Evolutionary conservation across 306 rosid species (phyloP), one percentile per base, ranked within the genome.

Genomic region (Inga laurina): DNA sequence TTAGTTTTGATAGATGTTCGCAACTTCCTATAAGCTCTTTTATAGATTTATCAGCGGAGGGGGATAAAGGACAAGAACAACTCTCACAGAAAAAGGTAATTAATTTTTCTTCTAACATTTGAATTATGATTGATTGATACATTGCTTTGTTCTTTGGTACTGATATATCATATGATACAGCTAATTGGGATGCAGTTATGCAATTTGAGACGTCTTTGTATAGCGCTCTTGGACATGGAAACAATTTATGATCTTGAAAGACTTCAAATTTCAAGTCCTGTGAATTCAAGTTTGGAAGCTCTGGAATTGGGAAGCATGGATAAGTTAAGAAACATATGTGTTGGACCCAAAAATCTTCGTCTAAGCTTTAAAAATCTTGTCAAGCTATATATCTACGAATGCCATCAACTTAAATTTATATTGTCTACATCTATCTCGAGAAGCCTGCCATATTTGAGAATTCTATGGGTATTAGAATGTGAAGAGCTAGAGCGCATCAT

Each of bases 311-410:
- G 0, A 13, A 14, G 46, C 48, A 18, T 77, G 37, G 46, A 52
- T 45, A 30, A 71, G 68, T 62, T 83, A 46, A 77, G 57, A 67
- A 24, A 64, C 45, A 62, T 83, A 48, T 78, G 86, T 78, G 35
- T 14, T 70, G 86, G 86, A 48, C 59, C 39, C 37, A 62, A 48
- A 43, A 64, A 24, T 56, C n/a, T 5, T 21, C 64, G 21, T 22
- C 22, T 62, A 10, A 83, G 75, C 75, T 79, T 83, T 67, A 61
- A 78, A 64, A 46, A 78, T 83, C 79, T 83, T 72, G 19, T 0
- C 8, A 18, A 24, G n/a, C 7, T 83, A 64, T 2, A 3, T 10
- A 72, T 83, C 24, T 1, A 0, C n/a, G 19, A 13, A 12, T 83
- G 86, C 56, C 43, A 18, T 21, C 22, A 46, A 10, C 32, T 81